phyloP scores from a whole-genome alignment of 805 yeast species.

The Metschnikowia koreensis region DNA sequence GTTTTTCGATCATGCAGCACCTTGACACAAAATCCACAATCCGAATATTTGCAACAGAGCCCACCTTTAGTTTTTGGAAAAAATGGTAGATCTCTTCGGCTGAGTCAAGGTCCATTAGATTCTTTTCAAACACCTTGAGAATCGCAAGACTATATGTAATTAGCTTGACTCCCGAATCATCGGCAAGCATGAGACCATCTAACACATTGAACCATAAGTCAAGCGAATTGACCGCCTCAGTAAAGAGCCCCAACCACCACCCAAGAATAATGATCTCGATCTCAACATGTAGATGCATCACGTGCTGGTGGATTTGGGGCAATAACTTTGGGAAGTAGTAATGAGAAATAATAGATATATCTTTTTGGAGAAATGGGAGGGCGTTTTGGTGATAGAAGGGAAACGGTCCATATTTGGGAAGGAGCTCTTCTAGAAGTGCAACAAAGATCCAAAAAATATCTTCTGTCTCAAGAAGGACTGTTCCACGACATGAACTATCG shows the following conservation, averaged over 20 bases:
- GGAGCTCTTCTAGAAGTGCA: conserved; percentile 46
- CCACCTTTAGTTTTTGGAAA: conserved; percentile 13
- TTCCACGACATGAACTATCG: conserved; percentile 15
- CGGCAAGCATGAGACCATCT: conserved; percentile 41
- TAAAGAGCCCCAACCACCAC: conserved; percentile 57
- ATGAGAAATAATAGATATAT: conserved; percentile 36
- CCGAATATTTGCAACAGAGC: conserved; percentile 19
- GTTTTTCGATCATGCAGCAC: conserved; percentile 14
- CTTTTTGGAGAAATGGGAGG: conserved; percentile 33
- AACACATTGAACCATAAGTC: conserved; percentile 52
- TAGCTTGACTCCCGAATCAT: conserved; percentile 36
- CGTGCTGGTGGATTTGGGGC: conserved; percentile 42
- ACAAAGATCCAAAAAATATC: conserved; percentile 56
- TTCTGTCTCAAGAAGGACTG: conserved; percentile 31
- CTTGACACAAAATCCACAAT: conserved; percentile 21
- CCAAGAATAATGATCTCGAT: conserved; percentile 50
- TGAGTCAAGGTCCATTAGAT: conserved; percentile 23
- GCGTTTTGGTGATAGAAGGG: conserved; percentile 14
- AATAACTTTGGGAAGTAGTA: conserved; percentile 32
- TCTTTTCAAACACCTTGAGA: conserved; percentile 35
- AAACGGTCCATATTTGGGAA: conserved; percentile 42
- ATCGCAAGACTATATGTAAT: conserved; percentile 34
- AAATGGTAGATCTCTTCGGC: conserved; percentile 34
- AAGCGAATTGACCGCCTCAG: conserved; percentile 47
- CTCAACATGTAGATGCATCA: conserved; percentile 36